Evolutionary conservation across 306 rosid species (phyloP).

Genomic region (Ochetophila trinervis): DNA sequence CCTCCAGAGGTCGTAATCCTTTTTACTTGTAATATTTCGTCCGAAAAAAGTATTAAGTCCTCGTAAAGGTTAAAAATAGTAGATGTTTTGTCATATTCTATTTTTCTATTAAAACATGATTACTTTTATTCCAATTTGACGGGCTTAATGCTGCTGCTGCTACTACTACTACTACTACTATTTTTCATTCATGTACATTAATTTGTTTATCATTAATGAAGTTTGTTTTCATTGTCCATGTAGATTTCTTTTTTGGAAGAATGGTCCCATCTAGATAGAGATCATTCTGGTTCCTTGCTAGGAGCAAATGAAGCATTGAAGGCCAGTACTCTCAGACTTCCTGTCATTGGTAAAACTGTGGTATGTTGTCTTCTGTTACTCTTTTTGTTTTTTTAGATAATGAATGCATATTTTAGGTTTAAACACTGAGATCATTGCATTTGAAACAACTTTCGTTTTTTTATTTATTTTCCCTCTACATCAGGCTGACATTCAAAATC

Average conservation of each 20-base stretch:
- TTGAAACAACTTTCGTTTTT: constrained; percentile 13
- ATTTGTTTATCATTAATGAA: constrained; percentile 19
- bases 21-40: too few relatives aligned
- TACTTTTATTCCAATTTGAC: too few relatives aligned
- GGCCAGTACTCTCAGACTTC: constrained; percentile 98
- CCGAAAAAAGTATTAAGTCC: too few relatives aligned
- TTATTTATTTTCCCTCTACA: constrained; percentile 13
- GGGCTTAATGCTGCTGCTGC: neutral
- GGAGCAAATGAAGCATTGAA: constrained; percentile 98
- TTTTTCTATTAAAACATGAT: too few relatives aligned
- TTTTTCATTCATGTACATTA: constrained; percentile 10
- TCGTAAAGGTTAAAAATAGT: too few relatives aligned
- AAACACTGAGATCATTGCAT: neutral
- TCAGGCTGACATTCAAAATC: constrained; percentile 88
- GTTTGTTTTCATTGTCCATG: constrained; percentile 36
- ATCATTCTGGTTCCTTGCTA: constrained; percentile 84
- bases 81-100: too few relatives aligned
- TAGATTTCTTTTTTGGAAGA: constrained; percentile 88
- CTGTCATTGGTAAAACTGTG: constrained; percentile 79
- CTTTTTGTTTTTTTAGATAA: constrained; percentile 9
- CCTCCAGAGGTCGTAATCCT: too few relatives aligned
- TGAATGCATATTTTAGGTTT: constrained; percentile 1
- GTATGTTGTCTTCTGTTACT: constrained; percentile 42
- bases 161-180: too few relatives aligned
- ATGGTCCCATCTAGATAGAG: constrained; percentile 88